A percentile compares a stretch with the other conserved stretches of the same genome.
Conservation (phyloP, 164 flowering plant species). For the Tetracentron sinense region DNA sequence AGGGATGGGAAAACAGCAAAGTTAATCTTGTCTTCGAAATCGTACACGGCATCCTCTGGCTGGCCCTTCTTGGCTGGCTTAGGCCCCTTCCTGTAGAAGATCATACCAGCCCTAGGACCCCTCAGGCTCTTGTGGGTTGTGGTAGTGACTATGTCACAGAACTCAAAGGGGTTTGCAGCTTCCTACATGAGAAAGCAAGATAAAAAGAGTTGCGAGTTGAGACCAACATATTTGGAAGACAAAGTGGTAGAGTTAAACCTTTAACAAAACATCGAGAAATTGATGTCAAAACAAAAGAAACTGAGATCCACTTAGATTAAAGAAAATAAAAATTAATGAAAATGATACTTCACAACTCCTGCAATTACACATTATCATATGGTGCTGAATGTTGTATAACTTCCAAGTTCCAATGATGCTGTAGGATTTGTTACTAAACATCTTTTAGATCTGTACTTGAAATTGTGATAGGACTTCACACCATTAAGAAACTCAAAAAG, state of each 20-base stretch:
- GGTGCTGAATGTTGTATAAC: background rate
- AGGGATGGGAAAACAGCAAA: conserved; percentile 98
- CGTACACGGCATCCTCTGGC: conserved; percentile 91
- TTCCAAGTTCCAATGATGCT: no score
- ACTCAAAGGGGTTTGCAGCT: conserved; percentile 94
- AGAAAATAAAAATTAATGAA: background rate
- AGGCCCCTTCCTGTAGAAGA: conserved; percentile 97
- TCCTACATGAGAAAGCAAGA: conserved; percentile 45
- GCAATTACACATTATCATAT: background rate
- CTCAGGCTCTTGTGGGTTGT: conserved; percentile 99
- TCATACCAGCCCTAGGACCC: conserved; percentile 99
- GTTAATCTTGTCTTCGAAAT: conserved; percentile 94
- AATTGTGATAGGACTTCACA: background rate
- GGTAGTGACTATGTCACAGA: conserved; percentile 94
- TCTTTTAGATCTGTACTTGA: background rate
- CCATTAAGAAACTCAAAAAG: background rate
- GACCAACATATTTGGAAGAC: background rate
- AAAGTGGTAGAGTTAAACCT: background rate
- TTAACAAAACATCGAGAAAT: background rate
- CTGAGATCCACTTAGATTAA: background rate
- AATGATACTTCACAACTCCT: background rate
- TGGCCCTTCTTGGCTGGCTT: conserved; percentile 99
- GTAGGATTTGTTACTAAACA: no score
- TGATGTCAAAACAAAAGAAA: no score
- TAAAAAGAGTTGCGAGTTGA: background rate